Percentiles rank a stretch among this genome's conserved stretches.
Evolutionary conservation across 495 filamentous ascomycete genomes (phyloP).

Genomic region (Talaromyces adpressus): DNA sequence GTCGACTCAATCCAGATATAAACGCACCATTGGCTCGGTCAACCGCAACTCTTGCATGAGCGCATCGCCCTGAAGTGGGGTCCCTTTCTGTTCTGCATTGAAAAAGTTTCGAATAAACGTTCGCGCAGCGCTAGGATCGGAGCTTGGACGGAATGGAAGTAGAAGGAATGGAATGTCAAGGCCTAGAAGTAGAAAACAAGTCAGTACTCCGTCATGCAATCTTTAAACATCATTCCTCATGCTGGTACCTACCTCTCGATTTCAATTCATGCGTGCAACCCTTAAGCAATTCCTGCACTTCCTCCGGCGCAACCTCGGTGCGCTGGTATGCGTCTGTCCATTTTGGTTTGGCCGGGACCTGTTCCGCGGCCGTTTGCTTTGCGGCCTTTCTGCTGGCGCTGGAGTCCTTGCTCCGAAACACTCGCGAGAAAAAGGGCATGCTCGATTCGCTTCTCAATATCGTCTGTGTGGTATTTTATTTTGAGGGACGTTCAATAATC

Average conservation of each 20-base stretch:
- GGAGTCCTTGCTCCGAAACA: constrained; percentile 65
- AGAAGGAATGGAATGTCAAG: constrained; percentile 89
- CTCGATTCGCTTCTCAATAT: constrained; percentile 9
- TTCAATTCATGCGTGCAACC: constrained; percentile 89
- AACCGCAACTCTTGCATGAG: constrained; percentile 84
- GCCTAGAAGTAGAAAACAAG: constrained; percentile 43
- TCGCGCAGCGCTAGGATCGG: constrained; percentile 83
- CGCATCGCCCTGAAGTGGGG: constrained; percentile 53
- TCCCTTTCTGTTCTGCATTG: constrained; percentile 43
- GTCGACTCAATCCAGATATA: neutral
- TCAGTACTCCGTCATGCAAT: neutral
- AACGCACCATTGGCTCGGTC: constrained; percentile 81
- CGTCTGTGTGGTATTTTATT: neutral
- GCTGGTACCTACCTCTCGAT: constrained; percentile 60
- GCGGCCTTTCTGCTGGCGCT: constrained; percentile 49
- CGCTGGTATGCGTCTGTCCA: constrained; percentile 90
- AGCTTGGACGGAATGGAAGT: constrained; percentile 89
- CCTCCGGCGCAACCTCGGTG: constrained; percentile 79
- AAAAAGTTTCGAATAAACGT: constrained; percentile 94
- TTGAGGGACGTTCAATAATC: neutral
- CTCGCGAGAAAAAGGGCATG: constrained; percentile 64
- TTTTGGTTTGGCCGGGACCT: constrained; percentile 57
- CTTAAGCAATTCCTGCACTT: constrained; percentile 79
- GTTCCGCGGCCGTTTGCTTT: constrained; percentile 41
- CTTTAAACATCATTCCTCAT: neutral